Conservation (phyloP, 805 yeast species). For the Kuraishia piskuri region DNA sequence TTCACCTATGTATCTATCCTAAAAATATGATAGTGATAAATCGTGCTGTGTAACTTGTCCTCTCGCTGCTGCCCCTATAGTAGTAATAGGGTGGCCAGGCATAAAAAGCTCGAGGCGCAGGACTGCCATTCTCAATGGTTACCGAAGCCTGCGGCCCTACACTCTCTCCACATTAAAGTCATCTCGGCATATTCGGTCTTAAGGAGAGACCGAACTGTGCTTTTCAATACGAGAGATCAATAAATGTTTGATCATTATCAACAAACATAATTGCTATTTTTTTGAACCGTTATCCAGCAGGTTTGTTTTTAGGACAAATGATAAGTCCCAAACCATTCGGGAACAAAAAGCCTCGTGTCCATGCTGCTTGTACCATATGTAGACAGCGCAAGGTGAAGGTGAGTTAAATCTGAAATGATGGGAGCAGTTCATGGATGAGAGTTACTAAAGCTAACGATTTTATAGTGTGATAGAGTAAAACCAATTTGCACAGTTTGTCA, state of each 20-base stretch:
- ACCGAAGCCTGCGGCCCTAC: neutral
- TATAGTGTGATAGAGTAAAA: neutral
- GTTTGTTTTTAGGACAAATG: neutral
- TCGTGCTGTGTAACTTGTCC: too few species aligned
- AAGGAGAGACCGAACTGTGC: neutral
- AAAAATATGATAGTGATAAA: too few species aligned
- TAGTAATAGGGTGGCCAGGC: too few species aligned
- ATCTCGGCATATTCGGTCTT: neutral
- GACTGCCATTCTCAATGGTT: neutral
- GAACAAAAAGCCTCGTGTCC: neutral
- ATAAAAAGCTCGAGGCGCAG: neutral
- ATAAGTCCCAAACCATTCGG: neutral
- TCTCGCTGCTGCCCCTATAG: too few species aligned
- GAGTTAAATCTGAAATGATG: too few species aligned
- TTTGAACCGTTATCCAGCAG: too few species aligned
- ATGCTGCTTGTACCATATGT: neutral
- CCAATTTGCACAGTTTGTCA: neutral
- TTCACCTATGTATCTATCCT: too few species aligned
- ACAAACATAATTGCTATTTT: too few species aligned
- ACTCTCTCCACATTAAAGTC: neutral
- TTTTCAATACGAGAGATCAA: neutral
- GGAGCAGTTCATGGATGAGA: too few species aligned
- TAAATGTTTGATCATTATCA: neutral
- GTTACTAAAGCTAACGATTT: neutral
- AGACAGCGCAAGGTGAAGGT: constrained; percentile 1